Base-by-base conservation (phyloP, 169 alveolate species). In the Babesia bigemina region DNA sequence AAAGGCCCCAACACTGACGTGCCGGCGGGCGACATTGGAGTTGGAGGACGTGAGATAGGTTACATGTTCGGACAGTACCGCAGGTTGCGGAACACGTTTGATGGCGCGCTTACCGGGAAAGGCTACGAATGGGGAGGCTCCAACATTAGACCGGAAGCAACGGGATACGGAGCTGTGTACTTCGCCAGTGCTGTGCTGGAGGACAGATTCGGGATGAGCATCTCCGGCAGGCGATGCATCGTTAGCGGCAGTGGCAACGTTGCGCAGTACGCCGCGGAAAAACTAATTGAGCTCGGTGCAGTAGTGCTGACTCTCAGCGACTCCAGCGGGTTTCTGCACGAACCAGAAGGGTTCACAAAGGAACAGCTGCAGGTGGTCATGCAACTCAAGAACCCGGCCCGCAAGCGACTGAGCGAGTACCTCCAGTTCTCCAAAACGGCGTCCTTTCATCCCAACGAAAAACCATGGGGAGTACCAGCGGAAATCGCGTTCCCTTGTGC, bases 1-100 rank as follows among this genome's bases (percentile, higher is more conserved):
- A 8, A 55, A 67, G 96, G 96, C 0, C 88, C 93, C 17, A 39
- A 84, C 55, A 84, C 93, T 0, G 96, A 93, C 70, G 95, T 93
- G 24, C 96, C 96, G 12, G 96, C 96, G 19, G 96, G 96, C 17
- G 96, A 93, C 60, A 93, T 93, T 21, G 96, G 96, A 2, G 96
- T 93, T 22, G 95, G 95, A 0, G 93, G 85, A 12, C 86, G 95
- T 21, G 96, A 93, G 75, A 90, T 93, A 17, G 96, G 96, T 17
- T 93, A 84, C 84, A 52, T 93, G 59, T 93, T 70, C 67, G 96
- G 96, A 2, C 96, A 93, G 70, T 93, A 93, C 84, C 90, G 89
- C 65, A 78, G 90, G 61, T 62, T 90, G 22, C 86, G 60, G 71
- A 79, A 88, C 57, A 59, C 56, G n/a, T 82, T 73, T 69, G 81